Base-by-base conservation (phyloP, 2,329 filamentous ascomycete genomes). In the Shiraia sp. region DNA sequence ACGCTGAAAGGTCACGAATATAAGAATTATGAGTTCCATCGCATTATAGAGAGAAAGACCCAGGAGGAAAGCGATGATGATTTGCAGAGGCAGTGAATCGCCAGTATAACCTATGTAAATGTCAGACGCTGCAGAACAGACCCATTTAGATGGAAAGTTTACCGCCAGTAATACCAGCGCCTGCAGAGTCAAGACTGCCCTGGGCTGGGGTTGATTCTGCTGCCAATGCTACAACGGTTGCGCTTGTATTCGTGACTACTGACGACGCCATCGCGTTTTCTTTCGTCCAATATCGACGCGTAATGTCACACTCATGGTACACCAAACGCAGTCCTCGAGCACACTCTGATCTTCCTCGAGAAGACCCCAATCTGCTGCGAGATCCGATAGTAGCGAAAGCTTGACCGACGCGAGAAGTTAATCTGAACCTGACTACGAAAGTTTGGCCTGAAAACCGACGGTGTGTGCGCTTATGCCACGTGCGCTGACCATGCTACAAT, bases 1-100 rank as follows among this genome's bases (percentile, higher is more conserved):
- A 15, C 64, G 66, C 19, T 74, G 74, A 59, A 79, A 78, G 22
- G 72, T 76, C 17, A 75, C 54, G 38, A 76, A 69, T 24, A 75
- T 69, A 34, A 77, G 65, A 24, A 75, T 58, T 22, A 75, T 64
- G 15, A 78, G 63, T 49, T 78, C 75, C 12, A 75, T 48, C 10
- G 69, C 62, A 39, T 72, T 72, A 48, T 73, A 74, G 9, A 72
- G 50, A 0, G 65, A 38, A 4, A 70, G 53, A 8, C 62, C 63
- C 10, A 66, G 49, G 14, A 68, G 47, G 24, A 66, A 77, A 68
- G 59, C 57, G 14, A 65, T 62, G 34, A 65, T 65, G 10, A 53
- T 61, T 19, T 63, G 57, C 6, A 66, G 50, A 17, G 45, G 41
- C 6, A 65, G 52, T 2, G 63, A 65, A 34, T 64, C 40, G 36